Evolutionary conservation across 345 rosid genomes (phyloP).

Genomic region (Abelmoschus esculentus): DNA sequence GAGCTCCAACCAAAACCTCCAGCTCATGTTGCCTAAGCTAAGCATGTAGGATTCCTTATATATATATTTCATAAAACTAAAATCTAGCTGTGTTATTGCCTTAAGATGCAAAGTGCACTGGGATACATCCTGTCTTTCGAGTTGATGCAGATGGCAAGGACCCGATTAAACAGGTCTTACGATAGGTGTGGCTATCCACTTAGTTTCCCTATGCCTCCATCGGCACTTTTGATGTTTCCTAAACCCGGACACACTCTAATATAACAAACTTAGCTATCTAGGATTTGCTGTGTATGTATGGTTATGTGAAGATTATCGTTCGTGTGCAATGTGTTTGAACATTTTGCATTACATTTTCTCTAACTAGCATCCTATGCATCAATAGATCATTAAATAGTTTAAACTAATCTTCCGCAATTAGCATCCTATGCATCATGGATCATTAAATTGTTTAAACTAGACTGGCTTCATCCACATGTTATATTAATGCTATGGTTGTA

Average conservation of each 20-base stretch:
- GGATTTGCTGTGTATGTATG: not conserved
- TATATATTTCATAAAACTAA: constrained; percentile 1
- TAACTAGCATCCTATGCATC: not conserved
- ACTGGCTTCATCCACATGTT: not conserved
- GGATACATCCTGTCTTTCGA: constrained; percentile 11
- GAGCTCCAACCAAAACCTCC: constrained; percentile 24
- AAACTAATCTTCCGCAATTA: not conserved
- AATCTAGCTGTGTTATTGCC: not conserved
- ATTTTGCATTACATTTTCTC: not conserved
- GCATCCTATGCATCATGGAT: not conserved
- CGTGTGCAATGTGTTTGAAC: not conserved
- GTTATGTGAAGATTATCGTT: not conserved
- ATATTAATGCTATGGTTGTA: not conserved
- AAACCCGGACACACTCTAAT: not conserved
- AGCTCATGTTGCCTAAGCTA: constrained; percentile 22
- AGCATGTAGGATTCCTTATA: not conserved
- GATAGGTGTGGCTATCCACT: not conserved
- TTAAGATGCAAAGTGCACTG: not conserved
- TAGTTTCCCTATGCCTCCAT: not conserved
- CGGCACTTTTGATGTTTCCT: not conserved
- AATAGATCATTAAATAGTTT: not conserved
- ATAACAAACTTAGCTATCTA: not conserved
- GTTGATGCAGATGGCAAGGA: not conserved
- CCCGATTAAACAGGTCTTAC: constrained; percentile 5
- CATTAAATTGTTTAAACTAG: not conserved